Conservation (phyloP, 192 early-diverging fungal species). For the Tieghemiomyces parasiticus region DNA sequence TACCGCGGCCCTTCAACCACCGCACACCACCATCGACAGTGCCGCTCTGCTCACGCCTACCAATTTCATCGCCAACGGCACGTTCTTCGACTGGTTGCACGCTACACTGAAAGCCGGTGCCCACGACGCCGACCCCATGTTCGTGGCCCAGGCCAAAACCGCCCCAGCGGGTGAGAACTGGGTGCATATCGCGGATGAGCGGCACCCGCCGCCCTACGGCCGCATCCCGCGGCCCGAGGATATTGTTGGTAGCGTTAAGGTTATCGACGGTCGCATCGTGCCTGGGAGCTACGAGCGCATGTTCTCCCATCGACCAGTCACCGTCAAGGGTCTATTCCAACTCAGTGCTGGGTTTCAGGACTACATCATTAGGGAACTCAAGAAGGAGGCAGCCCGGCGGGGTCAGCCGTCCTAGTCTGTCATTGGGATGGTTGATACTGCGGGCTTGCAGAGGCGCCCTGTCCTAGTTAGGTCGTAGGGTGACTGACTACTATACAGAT, state of each 20-base stretch:
- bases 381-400: not conserved
- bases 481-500: too few relatives aligned
- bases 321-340: constrained; percentile 32
- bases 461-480: too few relatives aligned
- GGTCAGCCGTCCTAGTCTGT: too few relatives aligned
- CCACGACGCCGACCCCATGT: constrained; percentile 1
- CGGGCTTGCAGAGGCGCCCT: too few relatives aligned
- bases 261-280: constrained; percentile 30
- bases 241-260: constrained; percentile 40
- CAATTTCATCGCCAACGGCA: not conserved
- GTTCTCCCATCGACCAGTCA: constrained; percentile 39
- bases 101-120: not conserved
- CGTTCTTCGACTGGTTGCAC: constrained; percentile 6
- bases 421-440: too few relatives aligned
- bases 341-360: constrained; percentile 30
- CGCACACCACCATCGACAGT: too few relatives aligned
- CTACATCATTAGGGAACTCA: constrained; percentile 18
- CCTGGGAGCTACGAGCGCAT: constrained; percentile 34
- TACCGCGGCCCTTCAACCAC: too few relatives aligned
- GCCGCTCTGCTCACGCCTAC: not conserved
- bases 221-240: constrained; percentile 42
- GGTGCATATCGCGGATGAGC: constrained; percentile 9
- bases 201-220: constrained; percentile 20
- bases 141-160: not conserved
- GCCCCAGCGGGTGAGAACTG: not conserved